These are phyloP conservation scores for Pseudomassariella vexata DNA, from an alignment of 2,329 filamentous ascomycete genomes.

Conservation along the genomic window DNA sequence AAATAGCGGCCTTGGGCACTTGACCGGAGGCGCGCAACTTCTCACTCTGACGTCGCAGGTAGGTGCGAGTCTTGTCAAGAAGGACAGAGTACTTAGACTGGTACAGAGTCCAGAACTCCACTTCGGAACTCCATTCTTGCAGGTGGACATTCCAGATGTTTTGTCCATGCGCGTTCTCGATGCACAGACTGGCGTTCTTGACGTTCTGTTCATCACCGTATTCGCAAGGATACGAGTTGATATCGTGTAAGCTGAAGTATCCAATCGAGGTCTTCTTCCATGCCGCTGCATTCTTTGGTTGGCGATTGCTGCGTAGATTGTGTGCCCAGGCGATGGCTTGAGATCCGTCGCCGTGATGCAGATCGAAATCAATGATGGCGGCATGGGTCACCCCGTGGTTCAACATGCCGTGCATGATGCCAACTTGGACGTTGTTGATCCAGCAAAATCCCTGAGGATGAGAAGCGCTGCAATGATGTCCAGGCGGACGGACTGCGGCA, in stretches of 20 bases:
- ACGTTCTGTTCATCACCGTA: constrained; percentile 90
- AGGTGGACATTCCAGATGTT: constrained; percentile 95
- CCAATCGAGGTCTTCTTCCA: constrained; percentile 86
- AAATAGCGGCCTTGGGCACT: constrained; percentile 77
- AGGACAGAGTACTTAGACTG: constrained; percentile 70
- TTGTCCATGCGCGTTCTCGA: constrained; percentile 91
- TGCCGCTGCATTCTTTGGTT: constrained; percentile 63
- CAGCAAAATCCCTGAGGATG: constrained; percentile 96
- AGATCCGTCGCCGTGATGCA: constrained; percentile 93
- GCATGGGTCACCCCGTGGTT: constrained; percentile 86
- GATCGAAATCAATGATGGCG: constrained; percentile 86
- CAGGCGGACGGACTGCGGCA: constrained; percentile 85
- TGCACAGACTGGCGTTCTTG: constrained; percentile 86
- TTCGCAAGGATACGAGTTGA: constrained; percentile 97
- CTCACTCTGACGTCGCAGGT: constrained; percentile 67
- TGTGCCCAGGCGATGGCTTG: constrained; percentile 90
- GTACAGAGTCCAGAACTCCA: constrained; percentile 88
- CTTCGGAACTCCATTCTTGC: constrained; percentile 74
- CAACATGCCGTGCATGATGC: constrained; percentile 84
- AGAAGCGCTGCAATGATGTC: constrained; percentile 88
- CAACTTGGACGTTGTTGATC: constrained; percentile 97
- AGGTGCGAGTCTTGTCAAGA: constrained; percentile 74
- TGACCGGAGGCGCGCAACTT: constrained; percentile 54
- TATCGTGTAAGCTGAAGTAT: constrained; percentile 95
- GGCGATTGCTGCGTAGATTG: constrained; percentile 62